These are phyloP conservation scores for Marvania coccoides DNA, from an alignment of 139 green algal genomes.

Conservation along the genomic window DNA sequence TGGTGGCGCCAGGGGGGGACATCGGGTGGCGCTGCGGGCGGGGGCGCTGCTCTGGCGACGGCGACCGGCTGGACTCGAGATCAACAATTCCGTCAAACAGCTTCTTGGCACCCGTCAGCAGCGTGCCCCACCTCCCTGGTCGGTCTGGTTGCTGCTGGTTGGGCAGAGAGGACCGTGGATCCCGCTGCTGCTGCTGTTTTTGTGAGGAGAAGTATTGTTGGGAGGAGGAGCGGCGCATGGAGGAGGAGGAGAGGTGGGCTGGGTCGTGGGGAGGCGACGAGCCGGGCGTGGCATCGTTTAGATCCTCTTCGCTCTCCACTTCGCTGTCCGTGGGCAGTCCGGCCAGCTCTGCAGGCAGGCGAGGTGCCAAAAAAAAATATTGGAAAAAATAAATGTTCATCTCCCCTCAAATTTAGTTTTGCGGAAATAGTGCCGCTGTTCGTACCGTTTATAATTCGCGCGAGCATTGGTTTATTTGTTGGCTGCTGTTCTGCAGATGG, in stretches of 20 bases:
- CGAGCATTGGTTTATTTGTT: not conserved
- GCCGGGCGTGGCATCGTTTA: not conserved
- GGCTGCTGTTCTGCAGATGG: too few species aligned
- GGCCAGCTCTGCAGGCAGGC: not conserved
- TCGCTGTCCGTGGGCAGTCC: not conserved
- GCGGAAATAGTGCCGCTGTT: not conserved
- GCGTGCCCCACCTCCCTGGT: not conserved
- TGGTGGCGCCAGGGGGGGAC: not conserved
- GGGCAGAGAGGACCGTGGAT: not conserved
- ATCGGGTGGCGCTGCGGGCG: not conserved
- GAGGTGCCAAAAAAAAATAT: not conserved
- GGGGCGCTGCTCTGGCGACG: not conserved
- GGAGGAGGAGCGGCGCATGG: not conserved
- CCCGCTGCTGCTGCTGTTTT: too few species aligned
- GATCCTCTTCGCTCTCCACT: not conserved
- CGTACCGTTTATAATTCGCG: not conserved
- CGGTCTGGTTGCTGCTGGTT: not conserved
- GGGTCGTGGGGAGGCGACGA: not conserved
- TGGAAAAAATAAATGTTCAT: not conserved
- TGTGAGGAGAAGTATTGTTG: not conserved
- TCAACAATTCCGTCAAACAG: constrained; percentile 1
- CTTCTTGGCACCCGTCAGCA: not conserved
- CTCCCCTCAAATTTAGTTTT: too few species aligned
- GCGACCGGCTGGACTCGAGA: not conserved
- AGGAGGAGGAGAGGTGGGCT: not conserved